These are phyloP conservation scores for Chrysanthemum makinoi DNA, from an alignment of 129 eudicot species.

Conservation along the genomic window DNA sequence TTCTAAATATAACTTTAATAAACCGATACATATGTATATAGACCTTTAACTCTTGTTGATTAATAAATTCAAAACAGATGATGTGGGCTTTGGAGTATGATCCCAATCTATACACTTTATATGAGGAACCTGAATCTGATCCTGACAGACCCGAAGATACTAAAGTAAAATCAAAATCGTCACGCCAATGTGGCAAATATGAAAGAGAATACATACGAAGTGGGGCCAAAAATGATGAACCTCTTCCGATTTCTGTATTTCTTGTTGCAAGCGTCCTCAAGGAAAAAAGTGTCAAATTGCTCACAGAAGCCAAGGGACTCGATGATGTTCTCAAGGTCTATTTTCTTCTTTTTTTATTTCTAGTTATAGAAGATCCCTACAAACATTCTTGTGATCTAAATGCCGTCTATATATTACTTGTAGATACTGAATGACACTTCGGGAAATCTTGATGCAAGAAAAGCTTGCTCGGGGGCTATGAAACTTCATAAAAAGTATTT, in stretches of 20 bases:
- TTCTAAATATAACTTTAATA: too few relatives aligned
- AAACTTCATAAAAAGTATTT: slow-evolving; percentile 93
- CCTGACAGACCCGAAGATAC: slow-evolving; percentile 62
- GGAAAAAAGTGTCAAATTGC: slow-evolving; percentile 71
- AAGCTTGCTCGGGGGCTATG: slow-evolving; percentile 82
- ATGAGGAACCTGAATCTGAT: slow-evolving; percentile 36
- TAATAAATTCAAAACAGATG: slow-evolving; percentile 55
- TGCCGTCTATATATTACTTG: background rate
- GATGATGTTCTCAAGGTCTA: slow-evolving; percentile 95
- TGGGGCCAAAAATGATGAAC: slow-evolving; percentile 55
- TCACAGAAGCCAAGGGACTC: slow-evolving; percentile 88
- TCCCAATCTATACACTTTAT: slow-evolving; percentile 44
- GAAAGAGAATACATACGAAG: slow-evolving; percentile 75
- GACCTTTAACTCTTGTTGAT: slow-evolving; percentile 3
- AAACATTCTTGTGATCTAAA: slow-evolving; percentile 9
- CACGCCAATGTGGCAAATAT: slow-evolving; percentile 77
- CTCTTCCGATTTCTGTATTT: slow-evolving; percentile 92
- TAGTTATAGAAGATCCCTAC: background rate
- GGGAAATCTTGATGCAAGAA: slow-evolving; percentile 81
- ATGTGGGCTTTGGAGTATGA: slow-evolving; percentile 99
- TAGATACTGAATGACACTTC: slow-evolving; percentile 87
- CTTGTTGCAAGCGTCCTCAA: slow-evolving; percentile 94
- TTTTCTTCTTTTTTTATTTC: background rate
- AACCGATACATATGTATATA: background rate
- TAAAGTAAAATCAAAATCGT: slow-evolving; percentile 72